A percentile compares a stretch with the other conserved stretches of the same genome.
These are phyloP conservation scores for Tanacetum coccineum DNA, from an alignment of 129 eudicot genomes.

Conservation along the genomic window DNA sequence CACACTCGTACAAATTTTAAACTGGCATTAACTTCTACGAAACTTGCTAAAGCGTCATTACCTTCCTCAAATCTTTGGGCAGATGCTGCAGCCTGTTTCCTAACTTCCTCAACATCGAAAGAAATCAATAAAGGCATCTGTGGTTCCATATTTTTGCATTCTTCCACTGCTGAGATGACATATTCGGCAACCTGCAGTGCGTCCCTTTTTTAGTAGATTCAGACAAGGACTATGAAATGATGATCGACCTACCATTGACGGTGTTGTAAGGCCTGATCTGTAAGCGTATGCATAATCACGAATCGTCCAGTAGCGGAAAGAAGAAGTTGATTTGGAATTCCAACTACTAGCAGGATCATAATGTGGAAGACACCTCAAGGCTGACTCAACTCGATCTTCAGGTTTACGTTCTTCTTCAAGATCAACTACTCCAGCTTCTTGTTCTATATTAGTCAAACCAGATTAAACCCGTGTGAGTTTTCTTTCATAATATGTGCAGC, in stretches of 20 bases:
- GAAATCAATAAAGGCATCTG: slow-evolving; percentile 7
- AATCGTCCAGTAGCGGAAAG: slow-evolving; percentile 71
- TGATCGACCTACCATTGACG: slow-evolving; percentile 25
- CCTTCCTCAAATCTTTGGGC: slow-evolving; percentile 10
- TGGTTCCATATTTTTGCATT: slow-evolving; percentile 13
- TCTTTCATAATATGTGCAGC: background rate
- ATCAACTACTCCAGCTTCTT: slow-evolving; percentile 9
- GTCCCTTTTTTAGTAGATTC: background rate
- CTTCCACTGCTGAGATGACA: slow-evolving; percentile 14
- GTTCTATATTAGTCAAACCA: background rate
- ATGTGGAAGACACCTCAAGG: slow-evolving; percentile 44
- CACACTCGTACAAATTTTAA: background rate
- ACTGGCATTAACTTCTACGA: background rate
- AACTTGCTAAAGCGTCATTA: background rate
- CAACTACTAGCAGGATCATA: slow-evolving; percentile 39
- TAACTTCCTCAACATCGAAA: background rate
- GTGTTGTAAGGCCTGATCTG: slow-evolving; percentile 49
- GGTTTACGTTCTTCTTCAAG: slow-evolving; percentile 11
- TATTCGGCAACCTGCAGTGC: slow-evolving; percentile 7
- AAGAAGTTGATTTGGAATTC: slow-evolving; percentile 10
- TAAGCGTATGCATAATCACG: slow-evolving; percentile 78
- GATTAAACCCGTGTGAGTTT: background rate
- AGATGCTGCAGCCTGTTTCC: slow-evolving; percentile 14
- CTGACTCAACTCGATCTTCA: slow-evolving; percentile 9
- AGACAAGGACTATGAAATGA: background rate